Percentiles rank a stretch among this genome's conserved stretches.
Evolutionary conservation across 2,329 filamentous ascomycete species (phyloP).

Genomic region (Monilinia vaccinii-corymbosi): DNA sequence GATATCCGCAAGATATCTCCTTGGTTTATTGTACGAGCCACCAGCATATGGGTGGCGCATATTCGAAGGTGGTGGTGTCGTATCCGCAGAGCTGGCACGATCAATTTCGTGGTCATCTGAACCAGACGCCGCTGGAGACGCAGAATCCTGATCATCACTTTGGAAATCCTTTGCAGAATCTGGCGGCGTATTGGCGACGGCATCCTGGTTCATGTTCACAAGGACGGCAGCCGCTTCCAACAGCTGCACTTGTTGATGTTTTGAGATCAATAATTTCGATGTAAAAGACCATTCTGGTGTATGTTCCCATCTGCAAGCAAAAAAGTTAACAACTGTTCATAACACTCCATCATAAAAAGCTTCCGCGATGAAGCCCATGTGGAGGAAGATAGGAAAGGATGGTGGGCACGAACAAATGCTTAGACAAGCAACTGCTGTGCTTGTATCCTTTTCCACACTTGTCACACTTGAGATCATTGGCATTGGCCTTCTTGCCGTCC

Average conservation of each 20-base stretch:
- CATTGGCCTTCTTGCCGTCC: conserved; percentile 68
- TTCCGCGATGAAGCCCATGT: conserved; percentile 33
- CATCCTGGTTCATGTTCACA: conserved; percentile 72
- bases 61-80: conserved; percentile 71
- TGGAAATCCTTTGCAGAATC: conserved; percentile 58
- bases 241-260: conserved; percentile 97
- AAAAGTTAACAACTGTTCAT: conserved; percentile 28
- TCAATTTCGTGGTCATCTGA: conserved; percentile 66
- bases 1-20: conserved; percentile 55
- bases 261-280: conserved; percentile 95
- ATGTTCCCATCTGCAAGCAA: conserved; percentile 82
- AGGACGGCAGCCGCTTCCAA: conserved; percentile 95
- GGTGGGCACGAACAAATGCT: conserved; percentile 94
- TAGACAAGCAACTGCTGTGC: conserved; percentile 99
- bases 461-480: conserved; percentile 86
- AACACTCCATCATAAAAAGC: conserved; percentile 29
- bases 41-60: conserved; percentile 42
- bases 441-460: conserved; percentile 99
- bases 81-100: conserved; percentile 77
- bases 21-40: conserved; percentile 35
- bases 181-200: conserved; percentile 45
- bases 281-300: conserved; percentile 96
- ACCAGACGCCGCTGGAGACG: conserved; percentile 71
- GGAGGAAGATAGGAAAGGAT: conserved; percentile 32
- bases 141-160: conserved; percentile 70